Conservation (phyloP, 2,329 filamentous ascomycete species). For the Aspergillus japonicus region DNA sequence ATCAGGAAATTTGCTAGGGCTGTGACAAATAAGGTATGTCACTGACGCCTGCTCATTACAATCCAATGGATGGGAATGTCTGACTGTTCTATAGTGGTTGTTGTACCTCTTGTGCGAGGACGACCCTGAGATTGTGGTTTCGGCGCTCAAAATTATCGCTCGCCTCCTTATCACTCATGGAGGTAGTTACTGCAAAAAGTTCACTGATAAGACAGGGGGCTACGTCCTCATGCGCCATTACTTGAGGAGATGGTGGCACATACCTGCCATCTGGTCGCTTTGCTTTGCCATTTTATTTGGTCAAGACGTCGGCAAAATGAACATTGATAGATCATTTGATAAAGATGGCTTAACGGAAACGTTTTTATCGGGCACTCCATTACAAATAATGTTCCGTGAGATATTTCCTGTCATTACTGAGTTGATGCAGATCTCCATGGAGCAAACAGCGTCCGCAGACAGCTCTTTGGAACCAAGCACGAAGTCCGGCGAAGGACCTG, state of each 20-base stretch:
- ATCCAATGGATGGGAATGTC: neutral
- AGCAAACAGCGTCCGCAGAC: slow-evolving; percentile 60
- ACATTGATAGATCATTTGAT: slow-evolving; percentile 72
- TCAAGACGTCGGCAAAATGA: slow-evolving; percentile 70
- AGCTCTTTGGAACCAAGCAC: slow-evolving; percentile 58
- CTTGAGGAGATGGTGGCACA: slow-evolving; percentile 84
- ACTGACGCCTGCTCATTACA: neutral
- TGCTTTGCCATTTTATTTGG: slow-evolving; percentile 88
- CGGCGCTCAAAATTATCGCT: slow-evolving; percentile 78
- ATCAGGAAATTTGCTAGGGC: slow-evolving; percentile 89
- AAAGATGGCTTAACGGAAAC: slow-evolving; percentile 70
- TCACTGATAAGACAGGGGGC: slow-evolving; percentile 80
- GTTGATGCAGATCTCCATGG: slow-evolving; percentile 84
- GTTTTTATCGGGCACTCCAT: slow-evolving; percentile 60
- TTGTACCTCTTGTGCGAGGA: slow-evolving; percentile 86
- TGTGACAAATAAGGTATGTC: slow-evolving; percentile 83
- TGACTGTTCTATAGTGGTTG: slow-evolving; percentile 64
- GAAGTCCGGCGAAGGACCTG: slow-evolving; percentile 2
- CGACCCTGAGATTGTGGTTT: slow-evolving; percentile 76
- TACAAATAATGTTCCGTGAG: slow-evolving; percentile 71
- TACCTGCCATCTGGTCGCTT: slow-evolving; percentile 79
- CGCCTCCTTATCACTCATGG: slow-evolving; percentile 82
- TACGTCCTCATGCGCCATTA: slow-evolving; percentile 82
- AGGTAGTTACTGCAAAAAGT: slow-evolving; percentile 77
- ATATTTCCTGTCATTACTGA: slow-evolving; percentile 75